Percentiles rank a stretch among this genome's conserved stretches.
These are phyloP conservation scores for Aspergillus indologenus DNA, from an alignment of 495 filamentous ascomycete genomes.

Conservation along the genomic window DNA sequence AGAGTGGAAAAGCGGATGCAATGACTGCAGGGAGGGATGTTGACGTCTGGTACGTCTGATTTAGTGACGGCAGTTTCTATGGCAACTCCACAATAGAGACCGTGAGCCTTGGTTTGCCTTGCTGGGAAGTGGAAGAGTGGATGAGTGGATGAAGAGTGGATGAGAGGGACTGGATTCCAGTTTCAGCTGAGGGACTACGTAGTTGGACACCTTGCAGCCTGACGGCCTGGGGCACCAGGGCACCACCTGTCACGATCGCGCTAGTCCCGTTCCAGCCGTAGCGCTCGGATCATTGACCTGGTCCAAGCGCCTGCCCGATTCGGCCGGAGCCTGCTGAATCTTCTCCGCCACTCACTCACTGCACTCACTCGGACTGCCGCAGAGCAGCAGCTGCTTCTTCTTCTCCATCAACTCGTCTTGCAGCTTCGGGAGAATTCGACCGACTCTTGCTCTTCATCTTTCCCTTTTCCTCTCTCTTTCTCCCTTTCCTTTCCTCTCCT, in stretches of 20 bases:
- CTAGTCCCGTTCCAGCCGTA: conserved; percentile 27
- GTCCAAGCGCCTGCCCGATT: conserved; percentile 22
- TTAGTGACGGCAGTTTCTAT: conserved; percentile 37
- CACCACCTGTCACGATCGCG: conserved; percentile 21
- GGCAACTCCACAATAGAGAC: conserved; percentile 33
- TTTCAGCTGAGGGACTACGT: too few species aligned
- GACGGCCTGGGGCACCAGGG: conserved; percentile 19
- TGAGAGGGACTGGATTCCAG: too few species aligned
- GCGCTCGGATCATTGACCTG: conserved; percentile 21
- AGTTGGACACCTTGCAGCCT: too few species aligned
- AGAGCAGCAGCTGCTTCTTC: too few species aligned
- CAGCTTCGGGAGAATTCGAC: conserved; percentile 1
- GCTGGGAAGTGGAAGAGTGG: too few species aligned
- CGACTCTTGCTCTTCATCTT: not conserved
- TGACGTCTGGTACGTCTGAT: too few species aligned
- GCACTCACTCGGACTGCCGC: too few species aligned
- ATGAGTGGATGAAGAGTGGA: too few species aligned
- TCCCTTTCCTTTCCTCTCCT: conserved; percentile 2
- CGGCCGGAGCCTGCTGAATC: conserved; percentile 11
- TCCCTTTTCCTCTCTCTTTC: conserved; percentile 5
- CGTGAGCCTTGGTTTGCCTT: too few species aligned
- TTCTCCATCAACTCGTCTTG: not conserved
- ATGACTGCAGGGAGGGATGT: conserved; percentile 16
- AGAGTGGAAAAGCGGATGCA: conserved; percentile 15
- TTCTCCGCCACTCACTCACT: conserved; percentile 1